Conservation (phyloP, 2,329 filamentous ascomycete genomes). For the Venturia effusa region DNA sequence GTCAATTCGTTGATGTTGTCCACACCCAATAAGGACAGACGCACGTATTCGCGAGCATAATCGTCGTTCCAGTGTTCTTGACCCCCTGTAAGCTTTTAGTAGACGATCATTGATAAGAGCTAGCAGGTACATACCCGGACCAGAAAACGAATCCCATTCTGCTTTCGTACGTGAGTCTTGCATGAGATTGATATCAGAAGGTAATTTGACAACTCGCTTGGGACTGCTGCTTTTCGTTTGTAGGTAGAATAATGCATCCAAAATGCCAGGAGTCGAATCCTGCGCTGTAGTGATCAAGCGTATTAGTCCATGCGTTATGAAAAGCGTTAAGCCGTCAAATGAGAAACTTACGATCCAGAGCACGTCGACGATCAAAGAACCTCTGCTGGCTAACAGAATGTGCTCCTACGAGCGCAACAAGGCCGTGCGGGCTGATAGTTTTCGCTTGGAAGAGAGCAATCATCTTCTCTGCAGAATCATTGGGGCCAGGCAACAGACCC, state of each 20-base stretch:
- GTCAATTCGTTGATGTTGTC: slow-evolving; percentile 19
- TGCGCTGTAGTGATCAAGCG: no score
- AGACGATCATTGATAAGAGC: neutral
- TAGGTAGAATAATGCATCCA: slow-evolving; percentile 23
- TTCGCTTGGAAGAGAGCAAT: slow-evolving; percentile 27
- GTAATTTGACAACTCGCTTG: slow-evolving; percentile 26
- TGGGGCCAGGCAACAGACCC: slow-evolving; percentile 23
- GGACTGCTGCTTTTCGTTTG: slow-evolving; percentile 13
- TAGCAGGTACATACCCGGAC: neutral
- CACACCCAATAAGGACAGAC: slow-evolving; percentile 18
- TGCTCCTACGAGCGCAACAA: slow-evolving; percentile 26
- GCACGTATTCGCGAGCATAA: slow-evolving; percentile 17
- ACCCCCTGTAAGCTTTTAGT: neutral
- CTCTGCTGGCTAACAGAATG: slow-evolving; percentile 28
- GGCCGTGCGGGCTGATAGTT: slow-evolving; percentile 26
- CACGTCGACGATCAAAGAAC: slow-evolving; percentile 21
- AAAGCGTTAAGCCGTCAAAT: no score
- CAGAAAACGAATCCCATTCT: slow-evolving; percentile 19
- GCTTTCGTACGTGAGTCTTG: slow-evolving; percentile 22
- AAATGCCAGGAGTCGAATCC: slow-evolving; percentile 26
- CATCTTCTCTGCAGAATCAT: slow-evolving; percentile 23
- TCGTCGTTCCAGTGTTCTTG: slow-evolving; percentile 15
- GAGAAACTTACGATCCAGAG: slow-evolving; percentile 18
- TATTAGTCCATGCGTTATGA: no score
- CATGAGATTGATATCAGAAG: slow-evolving; percentile 24